phyloP scores from a whole-genome alignment of 805 yeast genomes.

The Nakazawaea pomicola region DNA sequence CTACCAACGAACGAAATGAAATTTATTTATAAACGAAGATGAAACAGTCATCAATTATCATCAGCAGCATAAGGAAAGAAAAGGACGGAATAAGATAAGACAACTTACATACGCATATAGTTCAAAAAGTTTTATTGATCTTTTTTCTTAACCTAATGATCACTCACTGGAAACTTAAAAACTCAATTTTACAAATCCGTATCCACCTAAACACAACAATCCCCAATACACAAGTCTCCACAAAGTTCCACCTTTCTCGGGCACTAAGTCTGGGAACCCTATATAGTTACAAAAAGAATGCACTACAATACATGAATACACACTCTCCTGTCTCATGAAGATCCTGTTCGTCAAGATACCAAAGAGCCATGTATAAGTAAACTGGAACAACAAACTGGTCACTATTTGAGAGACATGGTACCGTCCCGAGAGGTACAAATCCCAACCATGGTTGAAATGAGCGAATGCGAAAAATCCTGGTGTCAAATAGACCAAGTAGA shows the following conservation, averaged over 20 bases:
- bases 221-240: constrained; percentile 32
- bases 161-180: too few species aligned
- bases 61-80: too few species aligned
- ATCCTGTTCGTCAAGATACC: constrained; percentile 65
- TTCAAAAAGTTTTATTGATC: too few species aligned
- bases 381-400: constrained; percentile 42
- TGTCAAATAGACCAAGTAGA: constrained; percentile 33
- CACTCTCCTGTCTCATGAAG: constrained; percentile 38
- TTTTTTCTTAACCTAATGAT: too few species aligned
- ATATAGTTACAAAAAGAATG: constrained; percentile 67
- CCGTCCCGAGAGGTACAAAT: constrained; percentile 28
- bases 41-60: background rate
- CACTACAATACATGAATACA: constrained; percentile 53
- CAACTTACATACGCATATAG: background rate
- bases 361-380: constrained; percentile 61
- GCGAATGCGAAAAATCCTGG: constrained; percentile 75
- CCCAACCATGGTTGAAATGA: constrained; percentile 71
- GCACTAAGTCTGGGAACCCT: constrained; percentile 51
- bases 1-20: constrained; percentile 7
- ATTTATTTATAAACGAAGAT: constrained; percentile 5
- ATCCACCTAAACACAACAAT: constrained; percentile 23
- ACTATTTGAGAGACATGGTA: constrained; percentile 27
- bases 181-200: constrained; percentile 13
- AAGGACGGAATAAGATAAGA: too few species aligned
- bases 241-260: constrained; percentile 12